Base-by-base conservation (phyloP, 441 rosid species). In the Populus hybrid region DNA sequence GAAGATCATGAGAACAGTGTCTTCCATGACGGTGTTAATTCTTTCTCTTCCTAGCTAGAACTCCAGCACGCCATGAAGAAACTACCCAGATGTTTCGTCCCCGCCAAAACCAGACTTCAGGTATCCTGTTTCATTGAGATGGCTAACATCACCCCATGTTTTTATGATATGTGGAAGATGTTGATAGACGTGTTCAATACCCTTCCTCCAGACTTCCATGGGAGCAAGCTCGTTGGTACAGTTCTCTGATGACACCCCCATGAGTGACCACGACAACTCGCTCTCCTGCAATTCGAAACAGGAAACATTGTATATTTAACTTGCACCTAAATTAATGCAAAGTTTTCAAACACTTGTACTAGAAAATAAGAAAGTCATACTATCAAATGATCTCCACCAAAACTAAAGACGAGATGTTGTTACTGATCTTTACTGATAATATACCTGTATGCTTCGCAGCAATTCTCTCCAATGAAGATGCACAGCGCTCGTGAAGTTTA, bases 201-300 rank as follows among this genome's bases (percentile, higher is more conserved):
- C 75, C 85, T 95, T 71, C 87, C 90, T 8, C 65, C 71, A 7
- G 77, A 80, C 42, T 76, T 75, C 75, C 84, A n/a, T 78, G 84
- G 67, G 93, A 91, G 88, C 88, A 77, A 81, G 94, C 94, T 42
- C 87, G 82, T 84, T 80, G 80, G 63, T 86, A 78, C 4, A 91
- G 87, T 30, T 91, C 74, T 84, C 94, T 84, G 64, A 93, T 85
- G 4, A 86, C 91, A 73, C 98, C 93, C 30, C 98, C 97, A 77
- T 92, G 98, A 76, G 89, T 84, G 67, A 93, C 94, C 32, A 88
- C 93, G 12, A 83, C 87, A 4, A 89, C 88, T 74, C 89, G 85
- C 61, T 93, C 87, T 79, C 98, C 94, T 95, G 89, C 79, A 67
- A 69, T 65, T 59, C 57, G 53, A 28, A 78, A 26, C 30, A 71